Evolutionary conservation across 75 land plant genomes (phyloP).

Genomic region (Picea glauca): DNA sequence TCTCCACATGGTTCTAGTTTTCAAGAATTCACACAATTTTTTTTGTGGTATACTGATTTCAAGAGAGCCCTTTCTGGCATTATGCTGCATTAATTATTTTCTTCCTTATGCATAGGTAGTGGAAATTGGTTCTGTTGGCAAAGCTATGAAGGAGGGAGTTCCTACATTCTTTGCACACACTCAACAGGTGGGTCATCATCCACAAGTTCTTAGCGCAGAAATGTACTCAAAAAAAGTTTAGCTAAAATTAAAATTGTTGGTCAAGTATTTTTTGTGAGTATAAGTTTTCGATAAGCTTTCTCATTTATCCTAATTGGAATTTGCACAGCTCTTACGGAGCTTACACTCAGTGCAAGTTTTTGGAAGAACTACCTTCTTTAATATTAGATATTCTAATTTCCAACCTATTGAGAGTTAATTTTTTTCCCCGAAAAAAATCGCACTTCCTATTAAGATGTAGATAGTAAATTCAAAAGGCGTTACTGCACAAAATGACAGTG

Average conservation of each 20-base stretch:
- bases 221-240: neutral
- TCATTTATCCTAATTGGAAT: neutral
- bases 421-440: too few species aligned
- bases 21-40: neutral
- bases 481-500: too few species aligned
- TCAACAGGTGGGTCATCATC: conserved; percentile 28
- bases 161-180: conserved; percentile 71
- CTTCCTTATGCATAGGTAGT: conserved; percentile 38
- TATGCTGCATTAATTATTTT: conserved; percentile 3
- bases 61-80: neutral
- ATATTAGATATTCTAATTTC: neutral
- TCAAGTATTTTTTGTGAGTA: neutral
- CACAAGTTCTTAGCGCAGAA: neutral
- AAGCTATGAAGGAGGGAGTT: conserved; percentile 29
- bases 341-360: neutral
- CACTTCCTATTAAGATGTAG: too few species aligned
- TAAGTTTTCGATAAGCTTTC: neutral
- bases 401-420: neutral
- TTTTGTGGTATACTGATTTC: neutral
- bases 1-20: neutral
- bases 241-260: too few species aligned
- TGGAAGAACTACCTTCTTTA: neutral
- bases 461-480: too few species aligned
- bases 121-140: conserved; percentile 94
- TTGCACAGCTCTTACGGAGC: neutral